Base-by-base conservation (phyloP, 2,329 filamentous ascomycete genomes). In the Torrubiellomyces zombiae region DNA sequence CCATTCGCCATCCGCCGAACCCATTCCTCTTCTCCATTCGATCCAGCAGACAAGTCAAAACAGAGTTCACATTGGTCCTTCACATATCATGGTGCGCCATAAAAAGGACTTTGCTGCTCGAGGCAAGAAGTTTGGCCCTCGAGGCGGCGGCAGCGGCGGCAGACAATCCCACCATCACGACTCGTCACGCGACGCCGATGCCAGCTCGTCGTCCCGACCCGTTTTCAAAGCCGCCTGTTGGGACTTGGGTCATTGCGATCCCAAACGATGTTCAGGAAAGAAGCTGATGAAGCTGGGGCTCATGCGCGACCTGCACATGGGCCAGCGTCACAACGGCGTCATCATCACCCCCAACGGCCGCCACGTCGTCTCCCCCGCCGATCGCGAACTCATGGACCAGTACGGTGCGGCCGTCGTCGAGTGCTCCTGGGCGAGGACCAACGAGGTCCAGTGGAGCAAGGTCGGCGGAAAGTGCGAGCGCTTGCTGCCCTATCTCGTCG, bases 211-310 rank as follows among this genome's bases (percentile, higher is more conserved):
- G 27, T 32, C 42, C 24, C 66, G 40, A 35, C 72, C 55, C 19
- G 44, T 56, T 13, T 94, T 85, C 66, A 92, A 91, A 55, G 86
- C 89, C 24, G 89, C 86, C 30, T 94, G 86, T 50, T 98, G 89
- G 89, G 89, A 98, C 45, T 64, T 98, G 17, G 86, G 85, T 33
- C 89, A 98, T 57, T 98, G 89, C 59, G 89, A 98, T 45, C 82
- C 86, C 7, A 95, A 94, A 52, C 66, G 86, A 39, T 98, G 89
- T 55, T 94, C 85, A 0, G 89, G 89, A 16, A 98, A 98, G 58
- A 75, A 81, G 34, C 66, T 98, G 17, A 93, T 98, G 67, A 75
- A 76, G 35, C 67, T 91, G 28, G 86, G 86, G 3, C 60, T 94
- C 42, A 94, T 98, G 82, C 76, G 89, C 38, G 80, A 92, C 43